Evolutionary conservation across 2,329 filamentous ascomycete genomes (phyloP).

Genomic region (Talaromyces verruculosus): DNA sequence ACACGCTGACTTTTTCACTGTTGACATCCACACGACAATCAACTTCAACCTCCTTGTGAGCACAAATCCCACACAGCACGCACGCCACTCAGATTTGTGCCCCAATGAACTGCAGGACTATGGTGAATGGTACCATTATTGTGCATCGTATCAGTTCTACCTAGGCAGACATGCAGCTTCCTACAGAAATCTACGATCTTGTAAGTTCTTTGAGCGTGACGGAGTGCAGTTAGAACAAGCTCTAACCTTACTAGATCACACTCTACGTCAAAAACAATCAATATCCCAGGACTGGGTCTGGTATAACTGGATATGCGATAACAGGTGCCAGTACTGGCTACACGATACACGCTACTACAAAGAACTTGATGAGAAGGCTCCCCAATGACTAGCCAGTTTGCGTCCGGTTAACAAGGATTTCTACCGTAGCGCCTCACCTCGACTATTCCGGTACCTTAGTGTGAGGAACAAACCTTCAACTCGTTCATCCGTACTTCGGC

Average conservation of each 20-base stretch:
- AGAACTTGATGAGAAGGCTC: background rate
- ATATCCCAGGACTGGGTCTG: too few species aligned
- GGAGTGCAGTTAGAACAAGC: background rate
- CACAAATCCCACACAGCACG: too few species aligned
- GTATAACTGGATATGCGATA: too few species aligned
- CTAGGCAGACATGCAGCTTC: background rate
- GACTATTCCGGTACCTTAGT: background rate
- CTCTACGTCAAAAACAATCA: too few species aligned
- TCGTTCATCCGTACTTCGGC: background rate
- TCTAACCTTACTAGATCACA: too few species aligned
- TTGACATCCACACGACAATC: background rate
- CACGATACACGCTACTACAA: background rate
- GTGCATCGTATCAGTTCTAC: background rate
- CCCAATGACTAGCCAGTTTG: background rate
- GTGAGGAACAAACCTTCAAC: background rate
- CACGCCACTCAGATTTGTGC: background rate
- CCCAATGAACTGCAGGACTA: background rate
- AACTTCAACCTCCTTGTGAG: background rate
- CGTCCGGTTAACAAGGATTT: background rate
- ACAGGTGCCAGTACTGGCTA: background rate
- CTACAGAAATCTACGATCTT: background rate
- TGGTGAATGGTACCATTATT: background rate
- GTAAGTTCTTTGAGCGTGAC: background rate
- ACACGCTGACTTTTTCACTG: background rate
- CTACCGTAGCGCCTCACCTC: background rate